Conservation (phyloP, 139 green algal genomes). For the Gonium pectorale region DNA sequence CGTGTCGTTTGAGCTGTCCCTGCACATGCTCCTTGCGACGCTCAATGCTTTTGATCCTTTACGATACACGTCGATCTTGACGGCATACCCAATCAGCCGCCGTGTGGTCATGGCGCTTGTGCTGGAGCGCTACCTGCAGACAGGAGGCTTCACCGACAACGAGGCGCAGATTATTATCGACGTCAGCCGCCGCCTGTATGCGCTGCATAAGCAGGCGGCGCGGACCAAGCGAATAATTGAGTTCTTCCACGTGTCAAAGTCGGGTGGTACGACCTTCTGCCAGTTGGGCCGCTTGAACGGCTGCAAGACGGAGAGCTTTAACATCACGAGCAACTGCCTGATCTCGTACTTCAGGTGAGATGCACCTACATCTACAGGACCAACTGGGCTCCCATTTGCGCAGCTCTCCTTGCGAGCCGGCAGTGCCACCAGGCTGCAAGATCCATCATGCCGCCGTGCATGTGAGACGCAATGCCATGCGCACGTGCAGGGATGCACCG, state of each 20-base stretch:
- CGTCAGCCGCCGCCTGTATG: not conserved
- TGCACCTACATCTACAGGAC: too few relatives aligned
- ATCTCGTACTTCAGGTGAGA: slow-evolving; percentile 38
- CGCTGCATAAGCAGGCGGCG: slow-evolving; percentile 21
- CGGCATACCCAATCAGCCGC: slow-evolving; percentile 28
- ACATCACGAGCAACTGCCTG: slow-evolving; percentile 6
- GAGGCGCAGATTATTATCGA: not conserved
- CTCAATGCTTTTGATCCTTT: slow-evolving; percentile 2
- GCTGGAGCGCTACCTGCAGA: slow-evolving; percentile 2
- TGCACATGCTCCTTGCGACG: not conserved
- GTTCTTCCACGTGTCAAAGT: slow-evolving; percentile 49
- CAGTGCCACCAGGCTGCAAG: too few relatives aligned
- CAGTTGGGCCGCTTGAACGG: slow-evolving; percentile 37
- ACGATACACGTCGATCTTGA: slow-evolving; percentile 2
- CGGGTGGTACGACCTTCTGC: slow-evolving; percentile 42
- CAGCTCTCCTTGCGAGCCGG: too few relatives aligned
- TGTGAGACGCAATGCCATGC: too few relatives aligned
- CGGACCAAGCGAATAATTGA: slow-evolving; percentile 42
- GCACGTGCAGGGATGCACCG: slow-evolving; percentile 19
- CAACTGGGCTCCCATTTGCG: too few relatives aligned
- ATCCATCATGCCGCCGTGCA: too few relatives aligned
- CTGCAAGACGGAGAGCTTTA: slow-evolving; percentile 40
- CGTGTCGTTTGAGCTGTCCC: not conserved
- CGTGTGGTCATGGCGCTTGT: not conserved
- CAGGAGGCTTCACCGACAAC: not conserved